phyloP scores from a whole-genome alignment of 805 yeast genomes.

The Lachancea quebecensis region DNA sequence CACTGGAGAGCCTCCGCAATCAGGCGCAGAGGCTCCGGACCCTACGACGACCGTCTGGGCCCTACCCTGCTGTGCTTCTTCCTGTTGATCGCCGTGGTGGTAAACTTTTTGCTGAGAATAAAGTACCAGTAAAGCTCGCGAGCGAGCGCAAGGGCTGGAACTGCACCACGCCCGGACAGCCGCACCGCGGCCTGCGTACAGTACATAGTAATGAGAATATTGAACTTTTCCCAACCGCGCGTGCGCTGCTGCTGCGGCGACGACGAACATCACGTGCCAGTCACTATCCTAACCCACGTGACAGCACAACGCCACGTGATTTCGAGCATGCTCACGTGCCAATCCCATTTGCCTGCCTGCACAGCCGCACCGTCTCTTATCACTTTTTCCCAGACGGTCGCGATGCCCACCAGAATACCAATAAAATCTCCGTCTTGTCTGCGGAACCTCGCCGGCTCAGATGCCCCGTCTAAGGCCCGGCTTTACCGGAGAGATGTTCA shows the following conservation, averaged over 20 bases:
- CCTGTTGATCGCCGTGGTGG: slow-evolving; percentile 84
- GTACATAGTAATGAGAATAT: slow-evolving; percentile 1
- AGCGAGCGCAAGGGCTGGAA: no score
- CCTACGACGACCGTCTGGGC: slow-evolving; percentile 98
- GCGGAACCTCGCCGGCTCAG: background rate
- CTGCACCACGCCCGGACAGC: no score
- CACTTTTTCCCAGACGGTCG: background rate
- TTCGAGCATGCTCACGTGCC: background rate
- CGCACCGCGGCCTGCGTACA: background rate
- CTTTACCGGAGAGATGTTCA: no score
- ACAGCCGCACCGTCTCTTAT: background rate
- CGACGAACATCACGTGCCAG: no score
- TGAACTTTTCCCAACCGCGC: background rate
- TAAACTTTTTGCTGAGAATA: slow-evolving; percentile 77
- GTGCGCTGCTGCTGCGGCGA: no score
- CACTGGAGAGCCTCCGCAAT: slow-evolving; percentile 99
- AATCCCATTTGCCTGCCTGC: background rate
- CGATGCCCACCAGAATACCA: background rate
- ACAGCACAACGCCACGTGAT: no score
- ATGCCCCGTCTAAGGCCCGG: no score
- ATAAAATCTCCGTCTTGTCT: background rate
- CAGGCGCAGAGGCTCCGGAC: slow-evolving; percentile 95
- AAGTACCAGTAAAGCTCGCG: slow-evolving; percentile 13
- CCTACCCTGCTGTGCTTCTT: slow-evolving; percentile 97
- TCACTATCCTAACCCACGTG: no score